Evolutionary conservation across 1,284 basidiomycete species (phyloP), one percentile per base, ranked within the genome.

Genomic region (Papiliotrema flavescens): DNA sequence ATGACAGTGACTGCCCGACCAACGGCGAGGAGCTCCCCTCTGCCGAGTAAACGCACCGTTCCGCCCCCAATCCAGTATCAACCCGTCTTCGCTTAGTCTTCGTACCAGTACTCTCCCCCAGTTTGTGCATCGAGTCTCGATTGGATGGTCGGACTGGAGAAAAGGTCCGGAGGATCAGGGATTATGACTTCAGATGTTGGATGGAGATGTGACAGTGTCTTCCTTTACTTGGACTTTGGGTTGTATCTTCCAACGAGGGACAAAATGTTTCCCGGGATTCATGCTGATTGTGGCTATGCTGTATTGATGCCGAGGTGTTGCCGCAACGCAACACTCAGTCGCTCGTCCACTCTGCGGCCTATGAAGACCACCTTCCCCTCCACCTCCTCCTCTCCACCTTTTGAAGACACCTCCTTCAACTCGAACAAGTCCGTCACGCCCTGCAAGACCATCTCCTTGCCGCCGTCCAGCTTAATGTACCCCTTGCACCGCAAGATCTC

Each of bases 391-490:
- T 83, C 81, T 36, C 83, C 64, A 0, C 81, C 84, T 36, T 83
- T 59, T 19, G 71, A 69, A 42, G 77, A 74, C 43, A 64, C 65
- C 53, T 80, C 76, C 2, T 78, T 77, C 19, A 93, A 81, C 61
- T 96, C 92, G 68, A 92, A 95, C 72, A 94, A 80, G 64, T 80
- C 89, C 59, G 87, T 80, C 13, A 96, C 92, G 2, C 91, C 92
- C 68, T 96, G 92, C 35, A 95, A 74, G 50, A 94, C 83, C 63
- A 83, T 84, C 54, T 82, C 80, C 53, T 80, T 77, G 4, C 85
- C 86, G 0, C 76, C 76, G 0, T 79, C 73, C 2, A 80, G 71
- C 3, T 45, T 66, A 61, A 91, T 84, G 35, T 90, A 79, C 8
- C 90, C 91, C 71, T 95, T 95, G 63, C 88, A 90, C 15, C 92